phyloP scores from a whole-genome alignment of 257 asterid species.

The Lantana camara region DNA sequence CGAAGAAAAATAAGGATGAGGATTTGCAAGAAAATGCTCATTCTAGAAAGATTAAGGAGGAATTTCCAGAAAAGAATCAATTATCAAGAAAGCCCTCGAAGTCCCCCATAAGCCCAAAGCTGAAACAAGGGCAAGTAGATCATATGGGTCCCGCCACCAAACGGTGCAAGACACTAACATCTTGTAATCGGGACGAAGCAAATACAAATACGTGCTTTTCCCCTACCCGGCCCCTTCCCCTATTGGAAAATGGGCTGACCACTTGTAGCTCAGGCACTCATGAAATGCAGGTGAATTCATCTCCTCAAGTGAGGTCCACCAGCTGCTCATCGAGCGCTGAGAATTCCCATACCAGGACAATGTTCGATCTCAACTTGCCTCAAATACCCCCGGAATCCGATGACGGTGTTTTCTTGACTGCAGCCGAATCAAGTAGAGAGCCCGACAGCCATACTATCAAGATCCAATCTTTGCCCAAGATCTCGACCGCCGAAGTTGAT shows the following conservation, averaged over 20 bases:
- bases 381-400: conserved; percentile 46
- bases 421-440: conserved; percentile 32
- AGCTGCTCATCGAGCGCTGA: conserved; percentile 33
- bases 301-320: conserved; percentile 34
- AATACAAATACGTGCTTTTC: conserved; percentile 4
- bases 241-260: conserved; percentile 19
- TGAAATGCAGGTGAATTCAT: conserved; percentile 30
- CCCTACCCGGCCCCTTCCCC: background rate
- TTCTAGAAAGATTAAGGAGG: conserved; percentile 20
- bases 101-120: conserved; percentile 26
- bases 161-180: conserved; percentile 33
- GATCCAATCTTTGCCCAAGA: conserved; percentile 7
- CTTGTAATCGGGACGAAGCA: conserved; percentile 36
- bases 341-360: conserved; percentile 30
- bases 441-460: conserved; percentile 21
- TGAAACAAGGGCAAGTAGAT: conserved; percentile 28
- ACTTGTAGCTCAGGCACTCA: conserved; percentile 27
- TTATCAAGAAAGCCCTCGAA: conserved; percentile 30
- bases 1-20: no score
- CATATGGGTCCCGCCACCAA: conserved; percentile 35
- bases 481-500: conserved; percentile 25
- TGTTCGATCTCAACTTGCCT: conserved; percentile 66
- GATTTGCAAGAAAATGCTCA: no score
- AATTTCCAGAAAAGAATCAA: conserved; percentile 22
- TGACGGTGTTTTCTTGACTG: conserved; percentile 21